Evolutionary conservation across 2,329 filamentous ascomycete species (phyloP), one percentile per base, ranked within the genome.

Genomic region (Paecilomyces dactylethromorphus): DNA sequence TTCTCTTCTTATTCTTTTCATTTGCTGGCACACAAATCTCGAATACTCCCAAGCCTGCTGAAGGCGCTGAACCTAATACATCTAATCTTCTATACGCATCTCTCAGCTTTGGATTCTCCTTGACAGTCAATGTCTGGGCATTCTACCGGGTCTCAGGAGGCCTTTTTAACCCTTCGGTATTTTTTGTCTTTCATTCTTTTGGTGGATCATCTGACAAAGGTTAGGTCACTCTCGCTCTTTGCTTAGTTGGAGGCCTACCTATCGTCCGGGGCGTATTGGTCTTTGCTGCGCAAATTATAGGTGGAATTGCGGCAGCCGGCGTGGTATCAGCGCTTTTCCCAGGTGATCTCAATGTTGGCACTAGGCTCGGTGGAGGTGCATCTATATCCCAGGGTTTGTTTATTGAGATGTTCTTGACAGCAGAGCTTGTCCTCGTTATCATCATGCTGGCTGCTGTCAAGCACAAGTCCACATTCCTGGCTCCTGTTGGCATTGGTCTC

Each of bases 391-490:
- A 84, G 60, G 87, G 86, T 6, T 74, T 89, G 49, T 87, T 89
- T 67, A 81, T 89, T 54, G 87, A 89, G 71, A 82, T 86, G 75
- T 86, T 88, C 65, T 76, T 88, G 39, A 89, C 86, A 0, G 76
- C 84, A 0, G 80, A 87, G 67, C 77, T 89, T 10, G 81, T 88
- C 7, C 77, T 89, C 56, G 82, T 85, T 2, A 83, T 89, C 31
- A 83, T 86, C 70, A 87, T 90, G 82, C 79, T 90, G 52, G 87
- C 87, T 0, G 84, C 85, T 3, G 87, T 90, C 69, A 91, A 91
- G 74, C 87, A 91, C 71, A 85, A 86, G 52, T 84, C 84, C 2
- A 91, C 88, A 0, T 90, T 82, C 68, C 74, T 91, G 1, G 88
- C 88, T 0, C 88, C 89, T 0, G 75, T 91, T 3, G 87, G 86